Base-by-base conservation (phyloP, 345 rosid genomes). In the Salix viminalis region DNA sequence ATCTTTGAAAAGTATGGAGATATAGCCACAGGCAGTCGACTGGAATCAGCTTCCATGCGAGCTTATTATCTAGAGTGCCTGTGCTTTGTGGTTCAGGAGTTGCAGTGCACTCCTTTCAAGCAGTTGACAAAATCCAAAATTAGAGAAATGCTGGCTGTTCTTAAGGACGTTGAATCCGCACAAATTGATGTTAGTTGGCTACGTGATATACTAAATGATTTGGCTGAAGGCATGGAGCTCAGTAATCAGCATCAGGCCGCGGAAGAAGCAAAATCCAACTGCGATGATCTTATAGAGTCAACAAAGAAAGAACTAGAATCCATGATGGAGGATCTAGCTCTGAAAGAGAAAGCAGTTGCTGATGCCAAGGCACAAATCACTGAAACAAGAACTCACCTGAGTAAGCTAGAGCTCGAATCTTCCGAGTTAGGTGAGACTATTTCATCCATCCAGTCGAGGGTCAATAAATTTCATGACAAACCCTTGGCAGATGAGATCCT, bases 141-240 rank as follows among this genome's bases (percentile, higher is more conserved):
- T 28, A 90, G 70, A 64, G 98, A 94, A 78, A 85, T 90, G 79
- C 68, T 84, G 69, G 92, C 96, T 23, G 93, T 92, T 54, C 88
- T 94, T 36, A 94, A 89, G 80, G 98, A 94, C 71, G 88, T 92
- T 44, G 97, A 94, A 36, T 83, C 93, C 24, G 89, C 90, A 1
- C 86, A 77, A 69, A 90, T 94, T 15, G 86, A 91, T 24, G 90
- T 91, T 6, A 64, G 68, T 9, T 92, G 98, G 98, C 85, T 94
- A 10, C 91, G 84, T 4, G 68, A 48, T 21, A 62, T 87, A 68
- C 91, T 93, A 44, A 78, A 84, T 14, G 91, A 90, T 76, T 82
- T 91, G 52, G 71, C 70, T 26, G 92, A 87, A 76, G 91, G 86
- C 2, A 66, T 82, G 14, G 94, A 91, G 79, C 84, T 91, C 69